A percentile compares a stretch with the other conserved stretches of the same genome.
Evolutionary conservation across 306 rosid species (phyloP).

Genomic region (Quercus mongolica): DNA sequence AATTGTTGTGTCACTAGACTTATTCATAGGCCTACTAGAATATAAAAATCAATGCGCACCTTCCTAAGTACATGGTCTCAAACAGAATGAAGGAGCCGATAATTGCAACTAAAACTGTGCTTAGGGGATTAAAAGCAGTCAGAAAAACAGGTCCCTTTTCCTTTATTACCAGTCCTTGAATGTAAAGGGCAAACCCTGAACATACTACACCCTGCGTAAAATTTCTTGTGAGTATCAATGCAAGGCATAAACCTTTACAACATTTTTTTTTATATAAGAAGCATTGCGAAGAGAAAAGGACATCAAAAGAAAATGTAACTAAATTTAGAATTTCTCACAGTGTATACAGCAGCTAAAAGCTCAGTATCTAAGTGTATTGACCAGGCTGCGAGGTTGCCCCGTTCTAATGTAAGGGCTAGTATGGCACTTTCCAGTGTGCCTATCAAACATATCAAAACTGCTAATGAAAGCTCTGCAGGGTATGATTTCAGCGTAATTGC

Average conservation of each 20-base stretch:
- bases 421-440: conserved; percentile 32
- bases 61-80: conserved; percentile 41
- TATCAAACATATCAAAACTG: conserved; percentile 45
- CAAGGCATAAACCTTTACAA: too few relatives aligned
- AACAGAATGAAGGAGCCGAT: conserved; percentile 32
- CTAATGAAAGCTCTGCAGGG: conserved; percentile 50
- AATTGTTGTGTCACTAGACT: too few relatives aligned
- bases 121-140: conserved; percentile 42
- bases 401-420: conserved; percentile 36
- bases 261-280: neutral
- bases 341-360: conserved; percentile 36
- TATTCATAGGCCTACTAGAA: too few relatives aligned
- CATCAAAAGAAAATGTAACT: neutral
- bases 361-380: conserved; percentile 31
- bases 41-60: conserved; percentile 19
- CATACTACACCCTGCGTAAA: conserved; percentile 46
- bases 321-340: conserved; percentile 25
- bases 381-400: conserved; percentile 46
- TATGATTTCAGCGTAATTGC: conserved; percentile 47
- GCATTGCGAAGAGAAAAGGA: too few relatives aligned
- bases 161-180: conserved; percentile 47
- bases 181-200: conserved; percentile 34
- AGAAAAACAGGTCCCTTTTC: conserved; percentile 53
- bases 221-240: neutral
- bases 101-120: conserved; percentile 47